These are phyloP conservation scores for Parmelia sp. DNA, from an alignment of 495 filamentous ascomycete genomes.

Conservation along the genomic window DNA sequence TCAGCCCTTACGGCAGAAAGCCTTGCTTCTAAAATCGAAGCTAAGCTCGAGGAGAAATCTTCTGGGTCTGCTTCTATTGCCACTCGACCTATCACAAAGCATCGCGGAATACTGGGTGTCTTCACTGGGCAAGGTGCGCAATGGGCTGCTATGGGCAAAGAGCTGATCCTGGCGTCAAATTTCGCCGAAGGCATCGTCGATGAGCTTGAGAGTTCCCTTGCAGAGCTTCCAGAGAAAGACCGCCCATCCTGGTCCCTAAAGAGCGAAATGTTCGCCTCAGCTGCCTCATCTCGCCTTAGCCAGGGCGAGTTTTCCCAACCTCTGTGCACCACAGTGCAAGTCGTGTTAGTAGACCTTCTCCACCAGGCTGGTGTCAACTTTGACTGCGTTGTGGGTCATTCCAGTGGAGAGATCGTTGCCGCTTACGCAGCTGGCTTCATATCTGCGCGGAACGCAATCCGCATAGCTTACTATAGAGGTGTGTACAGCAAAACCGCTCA, in stretches of 20 bases:
- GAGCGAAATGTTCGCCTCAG: constrained; percentile 12
- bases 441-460: constrained; percentile 34
- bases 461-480: constrained; percentile 37
- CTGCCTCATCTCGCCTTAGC: not conserved
- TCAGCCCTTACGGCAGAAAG: constrained; percentile 15
- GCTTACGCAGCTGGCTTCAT: constrained; percentile 52
- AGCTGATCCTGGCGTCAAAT: not conserved
- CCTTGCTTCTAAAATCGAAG: constrained; percentile 16
- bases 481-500: not conserved
- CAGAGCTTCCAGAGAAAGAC: not conserved
- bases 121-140: constrained; percentile 37
- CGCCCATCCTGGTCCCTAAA: constrained; percentile 27
- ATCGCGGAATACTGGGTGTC: constrained; percentile 20
- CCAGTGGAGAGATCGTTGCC: constrained; percentile 57
- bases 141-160: constrained; percentile 31
- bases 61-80: not conserved
- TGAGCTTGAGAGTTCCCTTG: not conserved
- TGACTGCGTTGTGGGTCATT: constrained; percentile 50
- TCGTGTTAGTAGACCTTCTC: constrained; percentile 50
- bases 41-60: constrained; percentile 14
- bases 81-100: not conserved
- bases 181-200: not conserved
- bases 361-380: constrained; percentile 47
- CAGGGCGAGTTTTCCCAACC: constrained; percentile 27
- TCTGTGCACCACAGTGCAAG: constrained; percentile 34